Percentiles rank a stretch among this genome's conserved stretches.
phyloP scores from a whole-genome alignment of 306 rosid genomes.

The Malus sieversii region DNA sequence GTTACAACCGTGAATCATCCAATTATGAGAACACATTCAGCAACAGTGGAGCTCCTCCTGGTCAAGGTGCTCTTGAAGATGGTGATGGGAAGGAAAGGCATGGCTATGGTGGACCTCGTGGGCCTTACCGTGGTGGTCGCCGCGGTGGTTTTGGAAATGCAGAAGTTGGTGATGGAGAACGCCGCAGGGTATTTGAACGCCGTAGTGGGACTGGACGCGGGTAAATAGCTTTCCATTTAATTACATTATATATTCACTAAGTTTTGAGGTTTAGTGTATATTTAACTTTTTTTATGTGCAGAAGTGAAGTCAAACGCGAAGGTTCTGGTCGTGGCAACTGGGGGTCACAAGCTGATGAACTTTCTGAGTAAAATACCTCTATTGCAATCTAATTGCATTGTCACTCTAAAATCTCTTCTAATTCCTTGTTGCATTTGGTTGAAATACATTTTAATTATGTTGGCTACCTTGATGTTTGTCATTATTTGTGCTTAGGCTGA shows the following conservation, averaged over 20 bases:
- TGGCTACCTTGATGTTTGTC: neutral
- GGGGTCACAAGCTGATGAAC: constrained; percentile 73
- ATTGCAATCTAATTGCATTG: neutral
- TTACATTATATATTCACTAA: neutral
- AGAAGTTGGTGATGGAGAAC: constrained; percentile 67
- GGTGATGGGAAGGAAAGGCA: constrained; percentile 71
- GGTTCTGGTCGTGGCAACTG: constrained; percentile 95
- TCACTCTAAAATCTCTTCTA: neutral
- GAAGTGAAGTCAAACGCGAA: constrained; percentile 71
- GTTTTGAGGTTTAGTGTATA: neutral
- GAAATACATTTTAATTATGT: neutral
- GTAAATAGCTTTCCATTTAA: constrained; percentile 21
- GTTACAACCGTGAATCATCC: constrained; percentile 40
- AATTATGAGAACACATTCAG: constrained; percentile 43
- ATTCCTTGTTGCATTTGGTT: neutral
- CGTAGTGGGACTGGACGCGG: constrained; percentile 92
- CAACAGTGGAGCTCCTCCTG: constrained; percentile 27
- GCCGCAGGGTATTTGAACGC: constrained; percentile 65
- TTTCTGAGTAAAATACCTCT: constrained; percentile 38
- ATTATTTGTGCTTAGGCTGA: constrained; percentile 29
- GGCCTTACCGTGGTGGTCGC: constrained; percentile 65
- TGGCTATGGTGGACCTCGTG: constrained; percentile 61
- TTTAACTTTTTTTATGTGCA: constrained; percentile 24
- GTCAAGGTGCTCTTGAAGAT: constrained; percentile 50
- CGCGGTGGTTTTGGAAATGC: constrained; percentile 76